phyloP scores from a whole-genome alignment of 2,329 filamentous ascomycete genomes.

The Rhytidhysteron rufulum region DNA sequence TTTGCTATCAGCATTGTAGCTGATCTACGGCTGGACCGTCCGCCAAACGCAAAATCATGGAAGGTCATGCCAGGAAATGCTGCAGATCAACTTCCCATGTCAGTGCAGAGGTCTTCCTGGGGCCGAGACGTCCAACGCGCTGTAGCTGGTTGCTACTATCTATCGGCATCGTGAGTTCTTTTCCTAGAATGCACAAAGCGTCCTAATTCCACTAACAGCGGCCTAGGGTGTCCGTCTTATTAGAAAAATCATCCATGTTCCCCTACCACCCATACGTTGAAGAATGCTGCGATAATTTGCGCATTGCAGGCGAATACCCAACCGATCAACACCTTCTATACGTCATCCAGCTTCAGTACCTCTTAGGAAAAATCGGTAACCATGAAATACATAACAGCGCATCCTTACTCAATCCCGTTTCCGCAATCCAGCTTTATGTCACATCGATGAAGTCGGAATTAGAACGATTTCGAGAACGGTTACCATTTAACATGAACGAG shows the following conservation, averaged over 20 bases:
- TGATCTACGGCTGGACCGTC: constrained; percentile 27
- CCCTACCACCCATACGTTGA: constrained; percentile 34
- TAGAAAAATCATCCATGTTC: constrained; percentile 38
- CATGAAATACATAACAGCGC: background rate
- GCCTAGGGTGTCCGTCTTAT: constrained; percentile 30
- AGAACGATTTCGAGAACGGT: background rate
- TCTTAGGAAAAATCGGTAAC: constrained; percentile 26
- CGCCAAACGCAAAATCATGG: constrained; percentile 13
- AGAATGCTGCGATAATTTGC: constrained; percentile 32
- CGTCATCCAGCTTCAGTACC: constrained; percentile 35
- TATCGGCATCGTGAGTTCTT: constrained; percentile 39
- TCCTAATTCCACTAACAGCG: constrained; percentile 8
- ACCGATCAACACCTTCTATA: constrained; percentile 35
- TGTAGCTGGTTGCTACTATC: constrained; percentile 42
- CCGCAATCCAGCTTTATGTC: background rate
- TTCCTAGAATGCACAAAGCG: background rate
- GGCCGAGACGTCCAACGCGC: constrained; percentile 43
- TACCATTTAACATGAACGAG: background rate
- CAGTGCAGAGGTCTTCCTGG: constrained; percentile 12
- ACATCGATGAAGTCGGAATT: background rate
- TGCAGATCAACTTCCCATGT: background rate
- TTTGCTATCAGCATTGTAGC: constrained; percentile 28
- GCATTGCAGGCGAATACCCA: constrained; percentile 25
- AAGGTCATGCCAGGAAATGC: constrained; percentile 10
- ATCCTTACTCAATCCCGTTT: background rate